phyloP scores from a whole-genome alignment of 805 yeast genomes.

The Candida nemodendra region DNA sequence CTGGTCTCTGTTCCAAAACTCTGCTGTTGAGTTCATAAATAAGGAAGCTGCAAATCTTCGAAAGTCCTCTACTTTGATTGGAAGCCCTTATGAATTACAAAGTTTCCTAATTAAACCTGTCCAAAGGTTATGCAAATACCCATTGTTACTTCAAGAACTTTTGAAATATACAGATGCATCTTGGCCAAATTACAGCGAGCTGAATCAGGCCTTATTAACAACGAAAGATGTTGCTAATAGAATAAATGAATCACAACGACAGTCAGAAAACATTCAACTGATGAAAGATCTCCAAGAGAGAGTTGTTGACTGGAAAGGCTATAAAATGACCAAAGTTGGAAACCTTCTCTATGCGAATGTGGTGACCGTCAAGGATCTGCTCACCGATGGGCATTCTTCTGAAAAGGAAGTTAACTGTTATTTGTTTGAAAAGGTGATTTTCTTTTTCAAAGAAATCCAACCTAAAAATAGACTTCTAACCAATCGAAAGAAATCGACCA shows the following conservation, averaged over 20 bases:
- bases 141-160: slow-evolving; percentile 74
- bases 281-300: slow-evolving; percentile 67
- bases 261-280: slow-evolving; percentile 78
- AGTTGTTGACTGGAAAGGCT: slow-evolving; percentile 92
- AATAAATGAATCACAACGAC: slow-evolving; percentile 91
- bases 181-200: slow-evolving; percentile 61
- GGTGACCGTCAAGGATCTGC: slow-evolving; percentile 63
- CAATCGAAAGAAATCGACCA: slow-evolving; percentile 48
- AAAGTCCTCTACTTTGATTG: slow-evolving; percentile 59
- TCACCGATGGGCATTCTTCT: slow-evolving; percentile 49
- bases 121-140: slow-evolving; percentile 95
- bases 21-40: slow-evolving; percentile 78
- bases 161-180: slow-evolving; percentile 58
- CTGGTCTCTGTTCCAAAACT: slow-evolving; percentile 88
- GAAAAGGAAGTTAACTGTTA: slow-evolving; percentile 90
- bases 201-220: slow-evolving; percentile 65
- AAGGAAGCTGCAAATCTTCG: slow-evolving; percentile 58
- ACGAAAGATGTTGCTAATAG: slow-evolving; percentile 81
- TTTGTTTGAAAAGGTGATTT: slow-evolving; percentile 68
- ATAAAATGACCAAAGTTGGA: slow-evolving; percentile 75
- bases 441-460: slow-evolving; percentile 60
- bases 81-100: slow-evolving; percentile 85
- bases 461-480: slow-evolving; percentile 48
- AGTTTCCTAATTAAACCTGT: slow-evolving; percentile 90
- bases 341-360: slow-evolving; percentile 74